Conservation (phyloP, 192 early-diverging fungal species). For the Coemansia sp. region DNA sequence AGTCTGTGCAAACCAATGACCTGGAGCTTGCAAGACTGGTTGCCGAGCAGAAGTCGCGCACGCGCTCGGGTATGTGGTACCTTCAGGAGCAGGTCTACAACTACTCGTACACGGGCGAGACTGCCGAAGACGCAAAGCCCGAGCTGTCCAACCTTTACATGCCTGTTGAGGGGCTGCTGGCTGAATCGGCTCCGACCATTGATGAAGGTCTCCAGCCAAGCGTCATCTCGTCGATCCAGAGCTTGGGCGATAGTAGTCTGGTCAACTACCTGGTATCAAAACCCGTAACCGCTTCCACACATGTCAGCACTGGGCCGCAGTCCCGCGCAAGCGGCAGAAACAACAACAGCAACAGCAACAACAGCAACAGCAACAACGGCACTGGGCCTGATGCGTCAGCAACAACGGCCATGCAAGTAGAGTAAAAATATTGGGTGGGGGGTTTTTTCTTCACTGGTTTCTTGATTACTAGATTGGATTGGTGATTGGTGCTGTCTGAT, state of each 20-base stretch:
- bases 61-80: conserved; percentile 76
- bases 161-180: conserved; percentile 38
- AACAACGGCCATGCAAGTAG: neutral
- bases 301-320: conserved; percentile 4
- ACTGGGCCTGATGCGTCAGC: neutral
- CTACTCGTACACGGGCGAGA: conserved; percentile 63
- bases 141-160: conserved; percentile 45
- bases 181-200: conserved; percentile 17
- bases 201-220: conserved; percentile 7
- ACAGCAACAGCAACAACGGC: neutral
- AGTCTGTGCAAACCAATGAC: conserved; percentile 43
- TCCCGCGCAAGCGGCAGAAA: conserved; percentile 6
- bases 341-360: conserved; percentile 9
- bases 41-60: conserved; percentile 23
- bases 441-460: neutral
- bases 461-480: too few species aligned
- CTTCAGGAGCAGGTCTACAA: conserved; percentile 92
- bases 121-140: conserved; percentile 24
- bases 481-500: too few species aligned
- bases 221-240: conserved; percentile 18
- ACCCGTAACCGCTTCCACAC: neutral
- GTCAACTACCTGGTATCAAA: conserved; percentile 37
- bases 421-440: neutral
- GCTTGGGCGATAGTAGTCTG: conserved; percentile 10
- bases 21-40: conserved; percentile 15